Conservation (phyloP, 1,284 basidiomycete species). For the Abortiporus biennis region DNA sequence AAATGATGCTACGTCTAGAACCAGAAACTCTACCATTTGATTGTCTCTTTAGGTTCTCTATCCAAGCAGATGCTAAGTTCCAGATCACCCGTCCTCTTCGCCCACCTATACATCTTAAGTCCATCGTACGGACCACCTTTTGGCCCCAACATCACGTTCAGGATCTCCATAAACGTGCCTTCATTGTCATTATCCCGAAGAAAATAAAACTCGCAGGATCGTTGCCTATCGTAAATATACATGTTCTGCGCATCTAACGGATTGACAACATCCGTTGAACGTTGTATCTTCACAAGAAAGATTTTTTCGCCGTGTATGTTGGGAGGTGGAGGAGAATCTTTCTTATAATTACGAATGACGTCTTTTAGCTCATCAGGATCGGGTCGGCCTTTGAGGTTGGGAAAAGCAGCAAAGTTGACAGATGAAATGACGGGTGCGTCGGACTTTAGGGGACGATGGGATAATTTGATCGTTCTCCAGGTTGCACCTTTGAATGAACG, state of each 20-base stretch:
- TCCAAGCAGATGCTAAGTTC: constrained; percentile 21
- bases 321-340: constrained; percentile 12
- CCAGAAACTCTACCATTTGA: no score
- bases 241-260: constrained; percentile 24
- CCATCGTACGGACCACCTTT: constrained; percentile 13
- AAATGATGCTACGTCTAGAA: no score
- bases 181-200: constrained; percentile 7
- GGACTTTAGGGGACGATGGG: constrained; percentile 17
- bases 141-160: constrained; percentile 12
- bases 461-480: constrained; percentile 32
- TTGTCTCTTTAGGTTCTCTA: constrained; percentile 10
- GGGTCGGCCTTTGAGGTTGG: no score
- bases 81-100: constrained; percentile 19
- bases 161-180: constrained; percentile 11
- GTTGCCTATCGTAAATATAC: constrained; percentile 35
- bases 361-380: not conserved
- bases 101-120: constrained; percentile 25
- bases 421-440: constrained; percentile 1
- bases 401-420: no score
- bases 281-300: constrained; percentile 37
- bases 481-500: constrained; percentile 30
- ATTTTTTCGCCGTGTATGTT: constrained; percentile 28
- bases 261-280: constrained; percentile 4
- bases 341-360: not conserved
- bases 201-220: constrained; percentile 29